phyloP scores from a whole-genome alignment of 371 early-diverging fungal genomes.

The Capillidium heterosporum region DNA sequence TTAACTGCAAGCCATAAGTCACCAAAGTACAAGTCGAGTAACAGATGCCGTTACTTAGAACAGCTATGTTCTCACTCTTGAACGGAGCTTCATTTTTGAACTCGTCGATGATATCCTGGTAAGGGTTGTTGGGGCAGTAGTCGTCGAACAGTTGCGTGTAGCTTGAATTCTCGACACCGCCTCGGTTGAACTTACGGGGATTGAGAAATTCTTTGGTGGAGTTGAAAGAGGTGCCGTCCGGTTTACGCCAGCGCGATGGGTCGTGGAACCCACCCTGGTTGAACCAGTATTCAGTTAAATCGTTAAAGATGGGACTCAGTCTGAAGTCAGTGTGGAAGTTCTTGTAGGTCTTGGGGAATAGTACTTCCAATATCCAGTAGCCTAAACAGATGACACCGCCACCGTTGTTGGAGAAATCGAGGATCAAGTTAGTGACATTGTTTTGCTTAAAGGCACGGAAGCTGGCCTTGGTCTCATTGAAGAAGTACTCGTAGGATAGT shows the following conservation, averaged over 20 bases:
- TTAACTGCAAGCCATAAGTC: background rate
- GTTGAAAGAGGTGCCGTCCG: background rate
- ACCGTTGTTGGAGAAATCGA: background rate
- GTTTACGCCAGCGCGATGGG: background rate
- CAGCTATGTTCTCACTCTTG: background rate
- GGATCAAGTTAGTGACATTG: background rate
- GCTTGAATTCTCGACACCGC: background rate
- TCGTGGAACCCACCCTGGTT: background rate
- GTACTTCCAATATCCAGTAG: background rate
- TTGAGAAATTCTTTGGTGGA: background rate
- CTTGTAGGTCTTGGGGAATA: background rate
- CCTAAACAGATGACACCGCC: conserved; percentile 1
- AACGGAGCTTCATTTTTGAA: background rate
- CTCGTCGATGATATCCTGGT: background rate
- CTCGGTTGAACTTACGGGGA: background rate
- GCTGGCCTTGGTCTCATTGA: background rate
- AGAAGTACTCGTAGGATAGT: background rate
- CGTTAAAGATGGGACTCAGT: background rate
- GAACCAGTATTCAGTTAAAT: background rate
- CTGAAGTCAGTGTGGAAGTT: background rate
- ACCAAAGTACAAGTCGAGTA: background rate
- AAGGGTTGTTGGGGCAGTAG: background rate
- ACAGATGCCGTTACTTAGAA: background rate
- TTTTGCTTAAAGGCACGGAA: background rate
- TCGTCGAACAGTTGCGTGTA: background rate